Percentiles rank a stretch among this genome's conserved stretches.
Conservation (phyloP, 768 basidiomycete genomes). For the Candolleomyces eurysporus region DNA sequence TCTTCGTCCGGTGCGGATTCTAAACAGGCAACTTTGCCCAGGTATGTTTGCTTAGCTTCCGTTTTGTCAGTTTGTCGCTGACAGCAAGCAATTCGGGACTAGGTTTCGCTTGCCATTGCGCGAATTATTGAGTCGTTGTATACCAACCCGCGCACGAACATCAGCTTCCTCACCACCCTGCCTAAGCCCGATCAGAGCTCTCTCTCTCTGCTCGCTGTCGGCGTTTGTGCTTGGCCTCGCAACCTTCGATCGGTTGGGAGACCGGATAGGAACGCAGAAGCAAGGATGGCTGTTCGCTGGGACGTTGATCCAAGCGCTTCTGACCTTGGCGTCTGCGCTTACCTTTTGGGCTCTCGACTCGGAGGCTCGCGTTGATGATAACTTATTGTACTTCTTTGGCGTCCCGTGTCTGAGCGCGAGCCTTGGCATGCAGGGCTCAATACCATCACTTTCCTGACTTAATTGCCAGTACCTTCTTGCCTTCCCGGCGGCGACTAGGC, state of each 20-base stretch:
- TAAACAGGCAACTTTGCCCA: not conserved
- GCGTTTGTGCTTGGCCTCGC: conserved; percentile 3
- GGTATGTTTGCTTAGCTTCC: too few relatives aligned
- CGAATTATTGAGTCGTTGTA: too few relatives aligned
- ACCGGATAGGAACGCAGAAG: conserved; percentile 10
- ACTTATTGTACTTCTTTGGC: conserved; percentile 1
- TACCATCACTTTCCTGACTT: conserved; percentile 38
- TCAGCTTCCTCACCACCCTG: not conserved
- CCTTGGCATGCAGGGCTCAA: conserved; percentile 20
- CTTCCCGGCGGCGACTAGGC: too few relatives aligned
- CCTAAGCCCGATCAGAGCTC: conserved; percentile 2
- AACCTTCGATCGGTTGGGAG: conserved; percentile 7
- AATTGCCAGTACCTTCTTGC: conserved; percentile 62
- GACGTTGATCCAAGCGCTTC: conserved; percentile 9
- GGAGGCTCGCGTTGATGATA: conserved; percentile 43
- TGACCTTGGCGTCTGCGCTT: conserved; percentile 3
- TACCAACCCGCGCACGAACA: not conserved
- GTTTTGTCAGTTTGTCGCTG: too few relatives aligned
- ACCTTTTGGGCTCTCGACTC: conserved; percentile 58
- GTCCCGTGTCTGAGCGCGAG: conserved; percentile 11
- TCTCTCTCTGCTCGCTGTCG: not conserved
- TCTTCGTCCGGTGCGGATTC: not conserved
- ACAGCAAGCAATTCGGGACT: not conserved
- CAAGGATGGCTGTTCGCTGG: conserved; percentile 8
- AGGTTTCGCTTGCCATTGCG: too few relatives aligned